Evolutionary conservation across 169 alveolate genomes (phyloP), one percentile per base, ranked within the genome.

Genomic region (Plasmodium knowlesi): DNA sequence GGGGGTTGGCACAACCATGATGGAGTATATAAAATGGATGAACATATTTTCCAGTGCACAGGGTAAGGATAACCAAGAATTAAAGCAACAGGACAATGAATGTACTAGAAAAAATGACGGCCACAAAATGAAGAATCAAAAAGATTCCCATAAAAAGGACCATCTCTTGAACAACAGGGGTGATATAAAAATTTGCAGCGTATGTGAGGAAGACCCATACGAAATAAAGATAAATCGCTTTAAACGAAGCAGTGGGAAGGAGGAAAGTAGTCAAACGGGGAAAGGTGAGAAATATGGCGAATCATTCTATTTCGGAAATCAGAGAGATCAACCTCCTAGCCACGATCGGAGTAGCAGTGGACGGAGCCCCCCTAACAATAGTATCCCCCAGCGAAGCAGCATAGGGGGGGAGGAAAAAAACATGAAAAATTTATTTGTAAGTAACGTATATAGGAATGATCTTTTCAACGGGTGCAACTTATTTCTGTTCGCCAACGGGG

Each of bases 401-500:
- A 30, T 71, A 30, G 57, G 34, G 0, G 83, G 82, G 1, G 41
- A 82, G 16, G 84, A 90, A 50, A 91, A 82, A 54, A 91, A 82
- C 54, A 46, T 80, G 34, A 91, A 72, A 34, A 71, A 67, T 71
- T 14, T 81, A 82, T 30, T 91, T 12, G 54, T 72, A 25, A 61
- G 76, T 46, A 81, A 78, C 61, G 25, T 71, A 16, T 41, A 91
- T 16, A 32, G 43, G 16, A 67, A 91, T 30, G 54, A 80, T 71
- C 22, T 91, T 46, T 82, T 91, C 34, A 91, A 82, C 50, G 43
- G 84, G 19, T 71, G 92, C 41, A 96, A 95, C 32, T 71, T 94
- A n/a, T 94, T 94, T 82, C 25, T 96, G 76, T 25, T 67, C 67
- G 90, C 82, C 12, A 95, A 96, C 46, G 96, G 97, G 37, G 19